A percentile compares a stretch with the other conserved stretches of the same genome.
Evolutionary conservation across 257 asterid species (phyloP).

Genomic region (Marsdenia floribunda): DNA sequence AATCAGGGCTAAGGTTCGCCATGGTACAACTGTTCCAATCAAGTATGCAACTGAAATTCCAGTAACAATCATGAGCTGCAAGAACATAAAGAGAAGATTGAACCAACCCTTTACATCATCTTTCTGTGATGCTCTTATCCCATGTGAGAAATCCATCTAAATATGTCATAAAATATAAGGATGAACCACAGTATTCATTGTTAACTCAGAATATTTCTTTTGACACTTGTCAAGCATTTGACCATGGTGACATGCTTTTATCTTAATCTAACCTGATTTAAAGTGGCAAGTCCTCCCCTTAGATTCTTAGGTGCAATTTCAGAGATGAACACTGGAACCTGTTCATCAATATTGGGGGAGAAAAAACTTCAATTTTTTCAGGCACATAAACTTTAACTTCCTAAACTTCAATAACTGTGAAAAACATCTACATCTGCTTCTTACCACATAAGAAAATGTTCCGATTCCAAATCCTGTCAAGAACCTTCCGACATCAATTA

Average conservation of each 20-base stretch:
- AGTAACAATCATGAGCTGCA: conserved; percentile 76
- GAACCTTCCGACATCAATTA: conserved; percentile 70
- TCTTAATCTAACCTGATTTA: conserved; percentile 53
- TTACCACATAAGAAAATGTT: conserved; percentile 72
- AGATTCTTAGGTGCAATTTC: conserved; percentile 82
- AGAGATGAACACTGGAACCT: conserved; percentile 82
- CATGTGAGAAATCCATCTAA: no score
- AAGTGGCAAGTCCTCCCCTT: conserved; percentile 73
- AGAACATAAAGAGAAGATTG: conserved; percentile 5
- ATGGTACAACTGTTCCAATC: conserved; percentile 58
- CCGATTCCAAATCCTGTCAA: conserved; percentile 87
- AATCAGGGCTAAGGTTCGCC: conserved; percentile 72
- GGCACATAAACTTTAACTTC: neutral
- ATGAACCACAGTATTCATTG: no score
- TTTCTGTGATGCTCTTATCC: no score
- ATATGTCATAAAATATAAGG: no score
- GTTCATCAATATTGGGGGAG: neutral
- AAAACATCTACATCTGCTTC: neutral
- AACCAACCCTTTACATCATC: neutral
- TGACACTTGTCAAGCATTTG: no score
- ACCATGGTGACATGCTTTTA: neutral
- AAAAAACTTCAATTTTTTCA: neutral
- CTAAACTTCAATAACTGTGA: neutral
- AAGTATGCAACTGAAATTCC: conserved; percentile 69
- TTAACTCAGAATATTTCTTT: no score